Percentiles rank a stretch among this genome's conserved stretches.
phyloP scores from a whole-genome alignment of 805 yeast species.

The Myxozyma sirexii region DNA sequence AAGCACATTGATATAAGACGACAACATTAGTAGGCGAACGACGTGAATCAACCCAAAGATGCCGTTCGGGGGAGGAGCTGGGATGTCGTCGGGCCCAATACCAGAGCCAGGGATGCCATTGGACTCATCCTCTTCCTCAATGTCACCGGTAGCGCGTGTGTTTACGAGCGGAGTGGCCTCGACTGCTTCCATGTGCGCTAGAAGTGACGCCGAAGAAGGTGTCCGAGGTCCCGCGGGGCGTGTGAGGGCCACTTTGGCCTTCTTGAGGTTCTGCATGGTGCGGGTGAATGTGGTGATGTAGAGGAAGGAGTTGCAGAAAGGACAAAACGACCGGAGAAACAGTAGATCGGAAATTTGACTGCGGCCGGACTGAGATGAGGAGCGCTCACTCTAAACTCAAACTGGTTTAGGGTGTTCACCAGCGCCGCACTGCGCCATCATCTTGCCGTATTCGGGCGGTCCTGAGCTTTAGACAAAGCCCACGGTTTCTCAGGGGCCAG shows the following conservation, averaged over 20 bases:
- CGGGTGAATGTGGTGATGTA: too few species aligned
- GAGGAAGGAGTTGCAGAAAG: not conserved
- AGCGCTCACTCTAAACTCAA: not conserved
- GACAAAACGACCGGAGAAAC: not conserved
- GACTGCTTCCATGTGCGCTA: conserved; percentile 5
- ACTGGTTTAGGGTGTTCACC: not conserved
- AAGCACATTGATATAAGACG: conserved; percentile 69
- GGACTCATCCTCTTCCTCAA: conserved; percentile 4
- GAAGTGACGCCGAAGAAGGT: conserved; percentile 5
- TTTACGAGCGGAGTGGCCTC: conserved; percentile 21
- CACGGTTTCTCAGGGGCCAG: too few species aligned
- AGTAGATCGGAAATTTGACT: not conserved
- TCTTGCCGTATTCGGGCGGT: not conserved
- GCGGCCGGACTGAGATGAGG: not conserved
- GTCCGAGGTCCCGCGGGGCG: conserved; percentile 24
- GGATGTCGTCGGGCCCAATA: conserved; percentile 3
- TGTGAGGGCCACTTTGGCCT: conserved; percentile 18
- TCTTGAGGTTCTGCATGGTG: conserved; percentile 15
- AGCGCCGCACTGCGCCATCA: conserved; percentile 3
- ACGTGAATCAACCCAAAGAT: not conserved
- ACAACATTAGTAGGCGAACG: conserved; percentile 16
- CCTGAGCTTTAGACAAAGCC: not conserved
- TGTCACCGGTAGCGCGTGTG: not conserved
- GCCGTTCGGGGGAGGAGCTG: not conserved
- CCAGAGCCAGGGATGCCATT: conserved; percentile 13